Conservation (phyloP, 306 rosid genomes). For the Lathyrus oleraceus region DNA sequence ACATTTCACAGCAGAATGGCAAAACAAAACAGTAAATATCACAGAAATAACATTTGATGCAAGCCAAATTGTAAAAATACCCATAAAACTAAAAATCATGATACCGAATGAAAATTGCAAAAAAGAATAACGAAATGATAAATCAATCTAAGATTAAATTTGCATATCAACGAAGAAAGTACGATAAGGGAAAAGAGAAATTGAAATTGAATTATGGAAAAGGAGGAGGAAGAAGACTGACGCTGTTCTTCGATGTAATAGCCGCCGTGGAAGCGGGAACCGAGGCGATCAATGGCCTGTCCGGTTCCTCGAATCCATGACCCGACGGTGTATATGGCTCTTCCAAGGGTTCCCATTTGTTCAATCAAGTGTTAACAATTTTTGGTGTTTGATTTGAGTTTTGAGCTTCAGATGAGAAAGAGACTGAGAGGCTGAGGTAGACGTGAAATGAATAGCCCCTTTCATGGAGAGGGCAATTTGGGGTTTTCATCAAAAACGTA, state of each 20-base stretch:
- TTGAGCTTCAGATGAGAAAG: neutral
- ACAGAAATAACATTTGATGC: too few relatives aligned
- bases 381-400: neutral
- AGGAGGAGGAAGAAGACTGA: constrained; percentile 26
- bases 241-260: constrained; percentile 80
- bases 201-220: neutral
- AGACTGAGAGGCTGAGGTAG: constrained; percentile 4
- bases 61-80: too few relatives aligned
- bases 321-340: constrained; percentile 75
- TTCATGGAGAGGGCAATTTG: constrained; percentile 30
- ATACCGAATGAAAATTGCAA: too few relatives aligned
- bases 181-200: neutral
- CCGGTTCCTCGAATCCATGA: constrained; percentile 87
- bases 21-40: neutral
- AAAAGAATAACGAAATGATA: neutral
- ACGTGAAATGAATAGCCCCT: neutral
- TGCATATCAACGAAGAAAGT: neutral
- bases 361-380: neutral
- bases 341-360: constrained; percentile 78
- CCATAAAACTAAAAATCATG: too few relatives aligned
- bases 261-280: constrained; percentile 74
- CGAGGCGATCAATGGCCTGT: constrained; percentile 84
- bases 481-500: neutral
- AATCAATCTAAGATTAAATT: neutral
- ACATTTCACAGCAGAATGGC: too few relatives aligned